phyloP scores from a whole-genome alignment of 257 asterid genomes.

The Solanum raphanifolium region DNA sequence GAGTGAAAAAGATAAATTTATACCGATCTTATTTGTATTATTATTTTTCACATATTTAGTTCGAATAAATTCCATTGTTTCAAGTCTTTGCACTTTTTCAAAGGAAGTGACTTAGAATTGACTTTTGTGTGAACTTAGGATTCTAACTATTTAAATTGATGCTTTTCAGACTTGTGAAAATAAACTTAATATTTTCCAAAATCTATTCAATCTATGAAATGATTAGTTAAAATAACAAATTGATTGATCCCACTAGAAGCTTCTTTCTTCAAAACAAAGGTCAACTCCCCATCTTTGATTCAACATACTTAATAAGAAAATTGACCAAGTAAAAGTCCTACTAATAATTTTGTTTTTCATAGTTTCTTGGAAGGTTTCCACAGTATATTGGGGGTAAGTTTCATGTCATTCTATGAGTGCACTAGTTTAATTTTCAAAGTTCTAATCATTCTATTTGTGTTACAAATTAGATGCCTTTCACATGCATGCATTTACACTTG shows the following conservation, averaged over 20 bases:
- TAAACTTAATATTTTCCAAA: background rate
- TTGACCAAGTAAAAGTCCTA: background rate
- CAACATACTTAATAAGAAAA: background rate
- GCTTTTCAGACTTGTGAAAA: background rate
- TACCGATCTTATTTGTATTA: no score
- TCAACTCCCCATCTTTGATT: background rate
- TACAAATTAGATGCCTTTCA: background rate
- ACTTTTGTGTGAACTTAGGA: background rate
- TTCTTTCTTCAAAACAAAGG: background rate
- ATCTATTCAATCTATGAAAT: background rate
- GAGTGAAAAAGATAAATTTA: background rate
- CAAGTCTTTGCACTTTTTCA: background rate
- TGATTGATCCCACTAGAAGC: background rate
- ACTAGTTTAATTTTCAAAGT: background rate
- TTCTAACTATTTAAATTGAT: background rate
- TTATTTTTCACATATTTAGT: background rate
- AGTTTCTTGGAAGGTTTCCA: background rate
- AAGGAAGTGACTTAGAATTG: background rate
- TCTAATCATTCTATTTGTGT: background rate
- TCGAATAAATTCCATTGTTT: background rate
- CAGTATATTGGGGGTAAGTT: background rate
- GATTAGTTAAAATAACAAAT: background rate
- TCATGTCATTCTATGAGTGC: background rate
- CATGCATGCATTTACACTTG: background rate
- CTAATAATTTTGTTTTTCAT: background rate